phyloP scores from a whole-genome alignment of 2,329 filamentous ascomycete genomes.

The Verruconis gallopava region DNA sequence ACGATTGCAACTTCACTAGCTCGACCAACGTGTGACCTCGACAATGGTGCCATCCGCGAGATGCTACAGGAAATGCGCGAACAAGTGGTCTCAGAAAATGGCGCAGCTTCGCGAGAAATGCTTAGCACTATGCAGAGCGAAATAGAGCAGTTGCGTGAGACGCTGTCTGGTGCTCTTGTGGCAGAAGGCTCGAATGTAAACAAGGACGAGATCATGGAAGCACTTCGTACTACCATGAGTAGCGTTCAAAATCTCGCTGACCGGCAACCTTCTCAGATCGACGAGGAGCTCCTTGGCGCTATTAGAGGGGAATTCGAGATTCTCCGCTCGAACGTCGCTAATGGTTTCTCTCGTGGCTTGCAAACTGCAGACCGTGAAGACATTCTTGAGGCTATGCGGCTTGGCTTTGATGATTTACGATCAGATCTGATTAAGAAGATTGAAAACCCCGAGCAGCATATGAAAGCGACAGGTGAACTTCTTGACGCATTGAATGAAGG shows the following conservation, averaged over 20 bases:
- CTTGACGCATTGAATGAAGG: slow-evolving; percentile 54
- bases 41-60: slow-evolving; percentile 38
- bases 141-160: slow-evolving; percentile 30
- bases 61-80: slow-evolving; percentile 30
- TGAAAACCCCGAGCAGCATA: slow-evolving; percentile 39
- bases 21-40: not conserved
- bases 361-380: slow-evolving; percentile 32
- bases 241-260: slow-evolving; percentile 22
- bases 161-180: slow-evolving; percentile 29
- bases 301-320: slow-evolving; percentile 39
- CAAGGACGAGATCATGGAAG: slow-evolving; percentile 29
- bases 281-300: slow-evolving; percentile 39
- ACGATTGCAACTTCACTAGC: slow-evolving; percentile 39
- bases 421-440: slow-evolving; percentile 39
- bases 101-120: slow-evolving; percentile 27
- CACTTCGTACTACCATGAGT: slow-evolving; percentile 25
- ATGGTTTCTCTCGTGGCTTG: slow-evolving; percentile 4
- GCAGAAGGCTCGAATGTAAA: slow-evolving; percentile 21
- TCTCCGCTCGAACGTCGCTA: slow-evolving; percentile 14
- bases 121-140: slow-evolving; percentile 31
- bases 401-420: slow-evolving; percentile 37
- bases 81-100: slow-evolving; percentile 26
- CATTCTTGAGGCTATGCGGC: slow-evolving; percentile 34
- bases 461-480: slow-evolving; percentile 43
- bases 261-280: slow-evolving; percentile 21